These are phyloP conservation scores for Heterobasidion annosum DNA, from an alignment of 1,284 basidiomycete genomes.

Conservation along the genomic window DNA sequence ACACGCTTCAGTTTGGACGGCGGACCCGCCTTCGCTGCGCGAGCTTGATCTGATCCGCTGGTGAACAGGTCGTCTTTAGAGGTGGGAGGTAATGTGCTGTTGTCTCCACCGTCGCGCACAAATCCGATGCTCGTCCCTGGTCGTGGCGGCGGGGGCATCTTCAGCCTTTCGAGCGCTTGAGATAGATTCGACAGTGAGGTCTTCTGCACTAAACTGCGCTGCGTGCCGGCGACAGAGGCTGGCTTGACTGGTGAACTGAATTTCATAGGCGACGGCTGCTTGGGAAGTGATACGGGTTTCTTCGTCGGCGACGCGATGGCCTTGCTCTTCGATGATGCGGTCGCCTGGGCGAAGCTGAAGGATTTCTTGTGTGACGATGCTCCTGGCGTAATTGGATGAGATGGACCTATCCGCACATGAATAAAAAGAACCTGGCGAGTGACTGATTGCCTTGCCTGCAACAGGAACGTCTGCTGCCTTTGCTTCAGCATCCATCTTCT, in stretches of 20 bases:
- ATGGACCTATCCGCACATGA: neutral
- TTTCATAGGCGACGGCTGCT: slow-evolving; percentile 5
- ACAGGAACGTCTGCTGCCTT: neutral
- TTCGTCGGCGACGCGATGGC: slow-evolving; percentile 11
- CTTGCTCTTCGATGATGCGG: slow-evolving; percentile 20
- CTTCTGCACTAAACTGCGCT: neutral
- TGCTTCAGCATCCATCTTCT: neutral
- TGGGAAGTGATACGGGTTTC: slow-evolving; percentile 9
- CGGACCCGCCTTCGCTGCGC: neutral
- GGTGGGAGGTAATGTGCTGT: slow-evolving; percentile 5
- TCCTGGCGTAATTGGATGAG: neutral
- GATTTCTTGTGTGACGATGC: neutral
- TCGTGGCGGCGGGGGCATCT: slow-evolving; percentile 45
- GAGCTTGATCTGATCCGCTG: neutral
- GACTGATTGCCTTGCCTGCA: neutral
- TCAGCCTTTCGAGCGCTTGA: slow-evolving; percentile 53
- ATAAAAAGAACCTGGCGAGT: neutral
- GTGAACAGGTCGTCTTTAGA: slow-evolving; percentile 9
- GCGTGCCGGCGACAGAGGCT: slow-evolving; percentile 3
- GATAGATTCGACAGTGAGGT: slow-evolving; percentile 37
- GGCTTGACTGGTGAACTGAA: slow-evolving; percentile 7
- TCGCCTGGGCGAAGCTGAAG: slow-evolving; percentile 19
- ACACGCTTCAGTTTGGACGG: neutral
- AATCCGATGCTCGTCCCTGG: slow-evolving; percentile 63
- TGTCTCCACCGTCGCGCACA: neutral